Evolutionary conservation across 495 filamentous ascomycete genomes (phyloP).

Genomic region (Daldinia concentrica): DNA sequence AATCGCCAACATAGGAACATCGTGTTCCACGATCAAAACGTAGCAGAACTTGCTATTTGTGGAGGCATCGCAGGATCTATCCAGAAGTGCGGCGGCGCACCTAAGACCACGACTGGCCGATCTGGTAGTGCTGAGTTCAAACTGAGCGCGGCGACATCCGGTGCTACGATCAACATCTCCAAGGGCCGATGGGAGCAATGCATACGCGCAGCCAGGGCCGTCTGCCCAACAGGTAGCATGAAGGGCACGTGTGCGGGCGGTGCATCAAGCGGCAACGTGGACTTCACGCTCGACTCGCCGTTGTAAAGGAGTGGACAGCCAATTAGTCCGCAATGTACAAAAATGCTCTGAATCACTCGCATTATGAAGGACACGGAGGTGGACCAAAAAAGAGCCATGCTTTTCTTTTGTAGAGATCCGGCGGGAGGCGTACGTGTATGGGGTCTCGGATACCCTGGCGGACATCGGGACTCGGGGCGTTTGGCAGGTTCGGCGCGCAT

Average conservation of each 20-base stretch:
- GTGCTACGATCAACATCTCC: conserved; percentile 58
- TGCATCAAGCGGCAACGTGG: conserved; percentile 58
- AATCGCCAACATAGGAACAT: conserved; percentile 51
- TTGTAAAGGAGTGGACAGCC: conserved; percentile 20
- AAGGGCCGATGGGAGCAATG: conserved; percentile 63
- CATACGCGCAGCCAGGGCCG: conserved; percentile 57
- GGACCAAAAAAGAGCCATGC: neutral
- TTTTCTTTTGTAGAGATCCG: neutral
- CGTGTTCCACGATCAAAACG: conserved; percentile 63
- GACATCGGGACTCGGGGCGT: conserved; percentile 11
- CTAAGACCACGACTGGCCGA: conserved; percentile 50
- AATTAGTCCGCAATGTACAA: neutral
- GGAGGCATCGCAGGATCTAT: conserved; percentile 59
- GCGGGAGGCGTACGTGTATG: conserved; percentile 3
- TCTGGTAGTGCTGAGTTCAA: conserved; percentile 60
- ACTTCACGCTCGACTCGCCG: conserved; percentile 52
- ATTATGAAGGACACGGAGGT: neutral
- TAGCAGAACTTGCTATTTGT: conserved; percentile 63
- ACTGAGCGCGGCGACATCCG: conserved; percentile 48
- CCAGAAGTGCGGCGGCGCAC: conserved; percentile 53
- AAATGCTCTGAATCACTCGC: neutral
- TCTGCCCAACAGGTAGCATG: conserved; percentile 59
- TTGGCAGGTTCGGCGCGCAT: neutral
- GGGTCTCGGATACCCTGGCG: conserved; percentile 9
- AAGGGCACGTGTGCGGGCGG: conserved; percentile 59